Percentiles rank a stretch among this genome's conserved stretches.
These are phyloP conservation scores for Abelmoschus esculentus DNA, from an alignment of 345 rosid genomes.

Conservation along the genomic window DNA sequence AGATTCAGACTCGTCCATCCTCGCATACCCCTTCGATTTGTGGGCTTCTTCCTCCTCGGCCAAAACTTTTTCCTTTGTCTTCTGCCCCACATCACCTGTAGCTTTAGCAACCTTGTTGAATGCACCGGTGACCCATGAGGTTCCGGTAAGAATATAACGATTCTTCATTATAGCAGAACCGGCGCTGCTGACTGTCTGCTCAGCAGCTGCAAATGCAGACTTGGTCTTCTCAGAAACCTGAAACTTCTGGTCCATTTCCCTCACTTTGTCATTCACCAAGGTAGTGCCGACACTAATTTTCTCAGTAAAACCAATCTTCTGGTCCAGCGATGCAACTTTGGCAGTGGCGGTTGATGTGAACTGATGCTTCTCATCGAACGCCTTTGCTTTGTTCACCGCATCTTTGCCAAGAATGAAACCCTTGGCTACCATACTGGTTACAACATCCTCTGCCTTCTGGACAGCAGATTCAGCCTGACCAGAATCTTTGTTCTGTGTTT, in stretches of 20 bases:
- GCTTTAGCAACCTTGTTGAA: conserved; percentile 72
- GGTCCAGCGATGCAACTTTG: conserved; percentile 69
- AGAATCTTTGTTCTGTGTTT: conserved; percentile 17
- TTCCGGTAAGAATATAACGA: conserved; percentile 65
- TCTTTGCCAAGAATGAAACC: conserved; percentile 88
- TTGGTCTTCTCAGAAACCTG: conserved; percentile 92
- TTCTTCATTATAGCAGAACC: conserved; percentile 83
- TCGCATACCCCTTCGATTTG: conserved; percentile 40
- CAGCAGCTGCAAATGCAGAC: conserved; percentile 70
- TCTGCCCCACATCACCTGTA: conserved; percentile 84
- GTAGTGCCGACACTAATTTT: conserved; percentile 71
- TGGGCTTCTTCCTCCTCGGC: conserved; percentile 42
- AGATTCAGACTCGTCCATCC: conserved; percentile 24
- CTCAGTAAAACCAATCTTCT: conserved; percentile 67
- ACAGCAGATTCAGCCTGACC: conserved; percentile 46
- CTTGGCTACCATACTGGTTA: conserved; percentile 81
- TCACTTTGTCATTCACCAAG: conserved; percentile 68
- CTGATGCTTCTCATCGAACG: conserved; percentile 75
- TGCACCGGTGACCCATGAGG: conserved; percentile 79
- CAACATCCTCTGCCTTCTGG: conserved; percentile 87
- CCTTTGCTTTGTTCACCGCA: conserved; percentile 64
- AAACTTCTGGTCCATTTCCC: conserved; percentile 77
- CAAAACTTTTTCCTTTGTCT: conserved; percentile 67
- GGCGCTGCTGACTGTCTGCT: conserved; percentile 76
- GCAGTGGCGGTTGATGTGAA: conserved; percentile 75